These are phyloP conservation scores for Cichorium intybus DNA, from an alignment of 140 eudicot species.

Conservation along the genomic window DNA sequence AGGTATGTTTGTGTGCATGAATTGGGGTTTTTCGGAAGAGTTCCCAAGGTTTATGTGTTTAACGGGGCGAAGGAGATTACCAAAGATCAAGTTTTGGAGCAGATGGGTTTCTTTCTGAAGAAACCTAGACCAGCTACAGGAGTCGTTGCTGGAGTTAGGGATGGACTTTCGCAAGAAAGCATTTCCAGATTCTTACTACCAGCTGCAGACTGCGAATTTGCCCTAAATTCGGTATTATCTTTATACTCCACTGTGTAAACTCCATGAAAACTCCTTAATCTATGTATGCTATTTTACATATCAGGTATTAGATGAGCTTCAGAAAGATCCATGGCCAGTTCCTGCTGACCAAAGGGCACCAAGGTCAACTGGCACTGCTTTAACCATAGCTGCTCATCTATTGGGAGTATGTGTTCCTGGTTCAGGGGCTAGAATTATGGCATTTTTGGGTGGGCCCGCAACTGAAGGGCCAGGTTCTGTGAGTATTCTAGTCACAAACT, in stretches of 20 bases:
- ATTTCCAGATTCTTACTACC: conserved; percentile 81
- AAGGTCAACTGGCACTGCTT: conserved; percentile 87
- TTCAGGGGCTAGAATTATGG: conserved; percentile 89
- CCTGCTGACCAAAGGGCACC: conserved; percentile 90
- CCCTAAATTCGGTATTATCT: conserved; percentile 69
- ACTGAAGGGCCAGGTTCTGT: conserved; percentile 98
- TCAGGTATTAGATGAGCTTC: conserved; percentile 95
- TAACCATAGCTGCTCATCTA: conserved; percentile 83
- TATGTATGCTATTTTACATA: background rate
- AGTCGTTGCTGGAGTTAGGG: conserved; percentile 85
- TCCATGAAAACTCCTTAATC: background rate
- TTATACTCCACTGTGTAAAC: background rate
- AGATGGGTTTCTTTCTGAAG: conserved; percentile 78
- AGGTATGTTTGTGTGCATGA: conserved; percentile 88
- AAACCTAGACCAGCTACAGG: conserved; percentile 73
- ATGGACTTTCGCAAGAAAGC: conserved; percentile 87
- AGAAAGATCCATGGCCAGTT: conserved; percentile 94
- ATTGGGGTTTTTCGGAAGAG: conserved; percentile 70
- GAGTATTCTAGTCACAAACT: conserved; percentile 43
- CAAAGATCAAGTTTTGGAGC: conserved; percentile 91
- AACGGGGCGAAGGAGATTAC: conserved; percentile 82
- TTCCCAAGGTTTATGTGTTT: conserved; percentile 78
- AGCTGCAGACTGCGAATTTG: conserved; percentile 89
- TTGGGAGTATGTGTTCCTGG: conserved; percentile 95
- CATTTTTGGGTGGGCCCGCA: conserved; percentile 94